Base-by-base conservation (phyloP, 2,329 filamentous ascomycete species). In the Sporothrix dimorphospora region DNA sequence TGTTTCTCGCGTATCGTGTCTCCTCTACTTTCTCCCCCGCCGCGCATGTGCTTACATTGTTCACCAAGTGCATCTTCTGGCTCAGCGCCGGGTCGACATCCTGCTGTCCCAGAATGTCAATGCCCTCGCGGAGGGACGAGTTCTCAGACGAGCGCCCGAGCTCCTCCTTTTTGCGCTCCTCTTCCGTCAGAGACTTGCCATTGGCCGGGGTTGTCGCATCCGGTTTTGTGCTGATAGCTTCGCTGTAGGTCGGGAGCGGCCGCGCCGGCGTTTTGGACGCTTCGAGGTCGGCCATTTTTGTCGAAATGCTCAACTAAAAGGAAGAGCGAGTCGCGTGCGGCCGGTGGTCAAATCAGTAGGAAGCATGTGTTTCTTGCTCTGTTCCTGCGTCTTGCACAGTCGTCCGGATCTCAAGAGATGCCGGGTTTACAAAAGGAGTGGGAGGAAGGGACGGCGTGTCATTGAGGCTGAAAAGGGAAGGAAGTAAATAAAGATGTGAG, bases 1-100 rank as follows among this genome's bases (percentile, higher is more conserved):
- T 4, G n/a, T 14, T 4, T 42, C 6, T n/a, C 24, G 9, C 11
- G 45, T 24, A 19, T 11, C 42, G 8, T 42, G 42, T 16, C 16
- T 14, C 42, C 2, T 51, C 19, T 27, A 12, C 30, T 1, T 19
- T 40, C 21, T 40, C 12, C 1, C 7, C 19, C 4, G 14, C 1
- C 2, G 19, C 47, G 7, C 27, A 4, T 14, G 34, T 11, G 5
- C 86, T 80, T 76, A 88, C 88, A 79, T 92, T 86, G 78, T 92
- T 92, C 73, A 92, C 86, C 38, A 92, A 82, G 75, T 89, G 85
- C 89, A 92, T 92, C 79, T 92, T 92, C 53, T 85, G 85, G 76
- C 88, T 87, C 59, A 92, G 80, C 1, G 86, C 88, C 4, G 88
- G 87, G 77, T 92, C 89, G 38, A 87, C 80, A 76, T 87, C 84